Percentiles rank a stretch among this genome's conserved stretches.
Evolutionary conservation across 2,329 filamentous ascomycete genomes (phyloP).

Genomic region (Geoglossum cookeanum): DNA sequence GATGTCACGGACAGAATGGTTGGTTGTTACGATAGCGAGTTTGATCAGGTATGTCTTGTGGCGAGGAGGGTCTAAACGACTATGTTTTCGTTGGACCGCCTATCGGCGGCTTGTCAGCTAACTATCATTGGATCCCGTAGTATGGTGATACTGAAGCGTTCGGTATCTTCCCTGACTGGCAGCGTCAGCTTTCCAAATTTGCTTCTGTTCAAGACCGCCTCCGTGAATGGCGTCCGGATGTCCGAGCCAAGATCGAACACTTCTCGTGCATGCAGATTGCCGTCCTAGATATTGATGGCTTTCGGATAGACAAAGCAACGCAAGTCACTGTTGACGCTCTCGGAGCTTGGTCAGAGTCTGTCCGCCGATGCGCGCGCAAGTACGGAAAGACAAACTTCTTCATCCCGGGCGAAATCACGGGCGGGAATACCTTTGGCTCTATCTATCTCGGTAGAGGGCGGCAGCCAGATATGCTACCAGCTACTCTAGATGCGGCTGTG

Average conservation of each 20-base stretch:
- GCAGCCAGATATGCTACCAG: conserved; percentile 32
- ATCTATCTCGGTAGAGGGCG: conserved; percentile 42
- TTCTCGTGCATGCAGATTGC: conserved; percentile 43
- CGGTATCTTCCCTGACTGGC: conserved; percentile 42
- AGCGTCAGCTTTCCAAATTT: conserved; percentile 45
- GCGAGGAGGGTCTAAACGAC: not conserved
- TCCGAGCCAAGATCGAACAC: conserved; percentile 35
- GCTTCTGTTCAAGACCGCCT: conserved; percentile 48
- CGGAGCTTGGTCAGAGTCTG: conserved; percentile 35
- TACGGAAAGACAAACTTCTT: conserved; percentile 45
- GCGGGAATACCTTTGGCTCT: conserved; percentile 39
- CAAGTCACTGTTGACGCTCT: conserved; percentile 43
- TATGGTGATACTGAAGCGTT: conserved; percentile 46
- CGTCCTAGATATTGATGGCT: conserved; percentile 46
- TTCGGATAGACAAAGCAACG: conserved; percentile 48
- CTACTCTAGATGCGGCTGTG: conserved; percentile 29
- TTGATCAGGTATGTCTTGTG: conserved; percentile 26
- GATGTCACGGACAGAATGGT: conserved; percentile 28
- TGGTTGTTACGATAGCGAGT: conserved; percentile 43
- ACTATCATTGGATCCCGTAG: conserved; percentile 13
- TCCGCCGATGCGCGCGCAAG: conserved; percentile 35
- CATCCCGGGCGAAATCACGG: conserved; percentile 43
- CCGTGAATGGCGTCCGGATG: conserved; percentile 41
- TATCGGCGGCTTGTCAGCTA: not conserved
- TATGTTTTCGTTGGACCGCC: not conserved